These are phyloP conservation scores for Boletus rubescentipes DNA, from an alignment of 768 basidiomycete species.

Conservation along the genomic window DNA sequence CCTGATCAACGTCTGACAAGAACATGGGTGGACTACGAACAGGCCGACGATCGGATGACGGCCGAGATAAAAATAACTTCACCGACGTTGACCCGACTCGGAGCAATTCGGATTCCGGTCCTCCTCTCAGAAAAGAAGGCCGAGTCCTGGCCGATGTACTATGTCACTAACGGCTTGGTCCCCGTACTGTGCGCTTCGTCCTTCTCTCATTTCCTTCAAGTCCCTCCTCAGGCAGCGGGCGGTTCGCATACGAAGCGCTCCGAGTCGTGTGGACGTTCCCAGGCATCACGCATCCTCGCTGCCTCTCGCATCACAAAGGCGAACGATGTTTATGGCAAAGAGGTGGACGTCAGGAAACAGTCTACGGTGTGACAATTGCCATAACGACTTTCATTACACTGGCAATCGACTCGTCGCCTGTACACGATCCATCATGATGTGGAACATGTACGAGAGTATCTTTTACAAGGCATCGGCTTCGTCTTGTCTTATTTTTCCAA, in stretches of 20 bases:
- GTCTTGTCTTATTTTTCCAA: too few species aligned
- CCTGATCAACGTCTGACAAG: conserved; percentile 37
- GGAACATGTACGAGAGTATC: neutral
- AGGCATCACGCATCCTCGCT: conserved; percentile 24
- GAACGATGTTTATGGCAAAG: conserved; percentile 20
- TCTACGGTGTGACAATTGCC: too few species aligned
- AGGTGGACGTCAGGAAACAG: too few species aligned
- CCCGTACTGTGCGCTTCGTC: conserved; percentile 17
- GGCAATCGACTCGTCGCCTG: conserved; percentile 16
- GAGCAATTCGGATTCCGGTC: too few species aligned
- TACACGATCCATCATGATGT: conserved; percentile 2
- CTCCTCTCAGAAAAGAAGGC: too few species aligned
- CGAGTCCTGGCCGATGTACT: too few species aligned
- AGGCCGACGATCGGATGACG: too few species aligned
- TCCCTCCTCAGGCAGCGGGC: conserved; percentile 13
- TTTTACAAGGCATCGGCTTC: too few species aligned
- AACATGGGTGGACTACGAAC: too few species aligned
- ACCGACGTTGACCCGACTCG: conserved; percentile 18
- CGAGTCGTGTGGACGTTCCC: conserved; percentile 23
- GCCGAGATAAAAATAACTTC: conserved; percentile 10
- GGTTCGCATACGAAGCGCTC: conserved; percentile 24
- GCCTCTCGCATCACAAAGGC: conserved; percentile 23
- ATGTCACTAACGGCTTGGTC: too few species aligned
- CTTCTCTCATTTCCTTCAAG: too few species aligned
- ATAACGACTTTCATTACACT: too few species aligned